A percentile compares a stretch with the other conserved stretches of the same genome.
Conservation (phyloP, 2,329 filamentous ascomycete genomes). For the Helicocarpus griseus region DNA sequence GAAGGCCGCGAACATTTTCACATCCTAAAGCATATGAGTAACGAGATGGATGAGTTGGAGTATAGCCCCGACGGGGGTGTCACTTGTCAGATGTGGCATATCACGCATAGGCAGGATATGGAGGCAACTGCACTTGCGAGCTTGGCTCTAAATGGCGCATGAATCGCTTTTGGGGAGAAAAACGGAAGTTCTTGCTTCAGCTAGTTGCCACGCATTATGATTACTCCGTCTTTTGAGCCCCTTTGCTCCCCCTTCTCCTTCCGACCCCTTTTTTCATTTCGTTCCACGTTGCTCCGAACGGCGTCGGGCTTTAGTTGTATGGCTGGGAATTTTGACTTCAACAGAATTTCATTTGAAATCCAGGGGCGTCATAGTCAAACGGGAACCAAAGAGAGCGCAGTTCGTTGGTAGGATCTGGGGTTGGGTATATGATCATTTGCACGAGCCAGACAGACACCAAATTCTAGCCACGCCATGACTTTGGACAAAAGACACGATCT, state of each 20-base stretch:
- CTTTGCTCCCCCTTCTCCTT: not conserved
- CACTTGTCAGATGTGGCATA: slow-evolving; percentile 3
- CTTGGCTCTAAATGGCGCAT: not conserved
- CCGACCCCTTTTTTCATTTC: not conserved
- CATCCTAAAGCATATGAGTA: not conserved
- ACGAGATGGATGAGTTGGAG: slow-evolving; percentile 1
- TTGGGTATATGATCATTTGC: too few species aligned
- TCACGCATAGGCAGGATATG: not conserved
- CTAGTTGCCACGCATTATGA: too few species aligned
- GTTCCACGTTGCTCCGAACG: not conserved
- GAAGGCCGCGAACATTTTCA: not conserved
- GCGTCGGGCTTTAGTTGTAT: not conserved
- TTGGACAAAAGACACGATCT: too few species aligned
- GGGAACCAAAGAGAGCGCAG: too few species aligned
- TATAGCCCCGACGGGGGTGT: not conserved
- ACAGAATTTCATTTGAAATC: too few species aligned
- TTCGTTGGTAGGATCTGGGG: too few species aligned
- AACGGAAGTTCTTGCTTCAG: not conserved
- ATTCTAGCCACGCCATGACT: too few species aligned
- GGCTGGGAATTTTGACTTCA: not conserved
- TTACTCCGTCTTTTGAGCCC: not conserved
- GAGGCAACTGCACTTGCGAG: not conserved
- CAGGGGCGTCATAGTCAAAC: too few species aligned
- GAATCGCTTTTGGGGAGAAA: not conserved
- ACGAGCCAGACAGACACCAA: too few species aligned